These are phyloP conservation scores for Argentina anserina DNA, from an alignment of 306 rosid species.

Conservation along the genomic window DNA sequence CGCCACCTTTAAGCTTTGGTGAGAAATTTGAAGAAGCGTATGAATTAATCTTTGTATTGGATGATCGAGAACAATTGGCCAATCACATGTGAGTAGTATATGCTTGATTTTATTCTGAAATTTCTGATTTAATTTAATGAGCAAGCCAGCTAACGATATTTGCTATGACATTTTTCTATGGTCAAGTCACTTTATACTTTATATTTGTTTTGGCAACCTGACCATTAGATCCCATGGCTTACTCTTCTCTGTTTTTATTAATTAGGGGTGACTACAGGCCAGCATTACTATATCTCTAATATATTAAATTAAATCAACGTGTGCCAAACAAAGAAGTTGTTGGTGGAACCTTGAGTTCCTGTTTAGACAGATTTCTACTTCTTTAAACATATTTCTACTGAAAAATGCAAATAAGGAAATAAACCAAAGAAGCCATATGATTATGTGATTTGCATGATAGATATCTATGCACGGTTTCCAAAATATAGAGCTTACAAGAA, in stretches of 20 bases:
- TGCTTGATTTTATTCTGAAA: neutral
- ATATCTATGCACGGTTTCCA: neutral
- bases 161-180: neutral
- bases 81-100: slow-evolving; percentile 66
- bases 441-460: neutral
- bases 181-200: neutral
- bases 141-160: neutral
- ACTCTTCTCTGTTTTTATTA: neutral
- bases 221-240: neutral
- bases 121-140: neutral
- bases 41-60: slow-evolving; percentile 73
- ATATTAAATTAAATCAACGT: neutral
- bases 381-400: neutral
- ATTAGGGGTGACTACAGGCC: neutral
- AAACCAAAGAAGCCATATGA: neutral
- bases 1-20: slow-evolving; percentile 81
- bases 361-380: neutral
- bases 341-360: neutral
- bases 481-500: neutral
- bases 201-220: neutral
- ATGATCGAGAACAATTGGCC: slow-evolving; percentile 90
- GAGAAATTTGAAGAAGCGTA: slow-evolving; percentile 89
- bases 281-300: neutral
- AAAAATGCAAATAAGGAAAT: neutral
- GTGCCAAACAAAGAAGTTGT: neutral